Base-by-base conservation (phyloP, 106 monocot species). In the Platanthera zijinensis region DNA sequence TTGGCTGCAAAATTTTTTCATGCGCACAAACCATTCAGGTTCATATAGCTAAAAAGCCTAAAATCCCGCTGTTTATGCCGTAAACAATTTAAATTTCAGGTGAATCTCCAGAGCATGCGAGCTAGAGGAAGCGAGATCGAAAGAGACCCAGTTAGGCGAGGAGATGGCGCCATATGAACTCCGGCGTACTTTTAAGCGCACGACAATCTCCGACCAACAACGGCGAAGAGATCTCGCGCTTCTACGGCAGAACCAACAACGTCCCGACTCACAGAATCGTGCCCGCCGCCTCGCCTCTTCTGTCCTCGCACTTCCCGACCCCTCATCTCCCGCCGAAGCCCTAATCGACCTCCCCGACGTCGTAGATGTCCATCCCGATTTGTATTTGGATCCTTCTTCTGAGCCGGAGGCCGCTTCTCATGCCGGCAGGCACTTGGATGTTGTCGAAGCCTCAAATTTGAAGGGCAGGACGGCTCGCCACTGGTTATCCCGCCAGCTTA, bases 401-500 rank as follows among this genome's bases (percentile, higher is more conserved):
- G 64, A 71, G 10, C 56, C 39, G 48, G 83, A 82, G 9, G 71
- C 19, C 14, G 25, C 54, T 28, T 48, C 50, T 54, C 57, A 73
- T 1, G 22, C 76, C 15, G 78, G 13, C 13, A 75, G 76, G 79
- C 85, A 87, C 12, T 67, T 89, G 70, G 76, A 90, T 81, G 84
- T 78, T 18, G 75, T 81, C 7, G 78, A 86, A 57, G 97, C 94
- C 3, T 78, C 88, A 71, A 91, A 76, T 80, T 78, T 91, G 53
- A 87, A 75, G 72, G 94, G 97, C 6, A 8, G 83, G 21, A 94
- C 94, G 54, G 93, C 84, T 7, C 80, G 93, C 50, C 78, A 77
- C 69, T 97, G 96, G 96, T 97, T 94, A 57, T 82, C 96, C 0
- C 83, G 86, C 71, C 97, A 97, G 88, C 87, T 97, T 22, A 91